A percentile compares a stretch with the other conserved stretches of the same genome.
phyloP scores from a whole-genome alignment of 208 protist genomes.

The Vickermania ingenoplastis region DNA sequence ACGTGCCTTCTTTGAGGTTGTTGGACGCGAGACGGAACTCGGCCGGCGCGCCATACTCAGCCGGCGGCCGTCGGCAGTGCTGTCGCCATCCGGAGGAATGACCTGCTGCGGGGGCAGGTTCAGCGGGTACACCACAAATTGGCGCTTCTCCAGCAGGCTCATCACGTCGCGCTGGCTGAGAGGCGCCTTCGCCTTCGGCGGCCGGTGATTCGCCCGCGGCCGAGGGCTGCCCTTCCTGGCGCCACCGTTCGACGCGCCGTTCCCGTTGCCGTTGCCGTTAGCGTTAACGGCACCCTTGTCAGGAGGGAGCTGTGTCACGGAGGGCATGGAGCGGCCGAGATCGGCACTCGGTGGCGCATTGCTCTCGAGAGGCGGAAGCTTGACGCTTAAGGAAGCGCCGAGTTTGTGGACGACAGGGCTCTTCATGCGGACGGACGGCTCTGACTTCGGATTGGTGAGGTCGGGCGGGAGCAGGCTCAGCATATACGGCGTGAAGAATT shows the following conservation, averaged over 20 bases:
- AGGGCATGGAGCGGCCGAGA: not conserved
- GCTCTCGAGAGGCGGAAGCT: not conserved
- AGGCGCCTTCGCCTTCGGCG: conserved; percentile 3
- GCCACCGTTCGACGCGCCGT: not conserved
- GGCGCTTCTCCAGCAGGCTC: conserved; percentile 24
- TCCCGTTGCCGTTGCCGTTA: not conserved
- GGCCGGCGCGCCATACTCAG: not conserved
- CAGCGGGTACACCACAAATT: conserved; percentile 36
- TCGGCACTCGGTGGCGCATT: not conserved
- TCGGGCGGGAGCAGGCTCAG: not conserved
- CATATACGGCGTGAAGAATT: not conserved
- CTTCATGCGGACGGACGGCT: not conserved
- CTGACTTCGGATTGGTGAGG: no score
- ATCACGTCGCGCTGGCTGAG: conserved; percentile 32
- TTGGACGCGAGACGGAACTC: not conserved
- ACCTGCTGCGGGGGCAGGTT: conserved; percentile 15
- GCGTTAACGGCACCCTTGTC: not conserved
- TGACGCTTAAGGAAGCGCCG: not conserved
- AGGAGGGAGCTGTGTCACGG: no score
- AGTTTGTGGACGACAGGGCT: not conserved
- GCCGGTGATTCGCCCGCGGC: no score
- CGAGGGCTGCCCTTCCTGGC: no score
- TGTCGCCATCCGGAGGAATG: not conserved
- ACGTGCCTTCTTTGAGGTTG: not conserved
- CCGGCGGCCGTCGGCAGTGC: not conserved